Evolutionary conservation across 331 rosid genomes (phyloP), one percentile per base, ranked within the genome.

Genomic region (Malus hybrid): DNA sequence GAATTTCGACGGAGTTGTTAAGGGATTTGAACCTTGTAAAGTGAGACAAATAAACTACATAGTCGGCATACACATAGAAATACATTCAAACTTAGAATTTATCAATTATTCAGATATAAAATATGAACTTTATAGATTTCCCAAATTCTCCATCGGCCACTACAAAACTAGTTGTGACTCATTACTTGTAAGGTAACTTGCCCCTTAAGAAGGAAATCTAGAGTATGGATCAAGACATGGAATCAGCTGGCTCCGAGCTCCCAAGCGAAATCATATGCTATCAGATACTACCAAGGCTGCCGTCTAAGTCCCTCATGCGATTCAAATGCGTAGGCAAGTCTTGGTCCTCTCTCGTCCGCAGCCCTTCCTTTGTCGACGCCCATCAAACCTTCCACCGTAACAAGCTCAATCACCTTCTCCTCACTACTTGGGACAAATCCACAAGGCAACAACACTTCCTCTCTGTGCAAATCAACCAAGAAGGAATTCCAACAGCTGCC

Each of bases 251-350:
- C 16, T 12, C 73, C 46, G 60, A 46, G 73, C 57, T 69, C 73
- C 73, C 73, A 3, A 20, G 33, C 20, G 28, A 75, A 65, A 67
- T 46, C 4, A 28, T 32, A 14, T 18, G 6, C n/a, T n/a, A 1
- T 16, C 36, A 20, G 28, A 75, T 75, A 18, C 65, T 75, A 24
- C n/a, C 62, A 26, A 75, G 81, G 75, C 75, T 77, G 10, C 71
- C 81, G 7, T 16, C 32, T 18, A 60, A 77, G 64, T 46, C 81
- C 8, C 24, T 70, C 1, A 36, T 36, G 16, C 76, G 72, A 7
- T 78, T 78, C 77, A 63, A 5, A 53, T 71, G 28, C 5, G 66
- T 71, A 5, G 3, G 72, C 66, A 71, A 63, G 46, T 16, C 58
- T 2, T 78, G 77, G 77, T 48, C 10, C 12, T 12, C 72, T 26